Conservation (phyloP, 106 monocot species). For the Dioscorea zingiberensis region DNA sequence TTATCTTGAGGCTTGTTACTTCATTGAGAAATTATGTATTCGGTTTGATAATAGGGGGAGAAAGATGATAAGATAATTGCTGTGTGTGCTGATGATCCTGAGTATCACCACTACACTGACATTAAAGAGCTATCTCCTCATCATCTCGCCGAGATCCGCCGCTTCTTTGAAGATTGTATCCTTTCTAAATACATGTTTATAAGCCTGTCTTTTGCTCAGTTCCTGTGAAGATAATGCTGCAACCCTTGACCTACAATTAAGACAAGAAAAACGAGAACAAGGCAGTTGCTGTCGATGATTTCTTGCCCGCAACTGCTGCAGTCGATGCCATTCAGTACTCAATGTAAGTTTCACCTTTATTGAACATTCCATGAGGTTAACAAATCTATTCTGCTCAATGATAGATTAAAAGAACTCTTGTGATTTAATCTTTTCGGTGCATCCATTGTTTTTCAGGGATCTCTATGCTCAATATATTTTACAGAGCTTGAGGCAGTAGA, state of each 20-base stretch:
- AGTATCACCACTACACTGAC: conserved; percentile 10
- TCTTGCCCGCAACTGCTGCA: conserved; percentile 4
- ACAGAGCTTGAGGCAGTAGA: conserved; percentile 14
- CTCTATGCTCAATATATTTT: conserved; percentile 12
- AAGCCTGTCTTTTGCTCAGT: not conserved
- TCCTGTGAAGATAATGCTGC: not conserved
- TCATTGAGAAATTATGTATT: not conserved
- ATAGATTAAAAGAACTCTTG: not conserved
- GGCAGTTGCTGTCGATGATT: conserved; percentile 5
- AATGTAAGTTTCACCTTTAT: not conserved
- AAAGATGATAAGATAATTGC: conserved; percentile 18
- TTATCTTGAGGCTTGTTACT: not conserved
- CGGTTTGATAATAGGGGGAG: conserved; percentile 9
- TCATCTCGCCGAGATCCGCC: conserved; percentile 1
- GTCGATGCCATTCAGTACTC: conserved; percentile 9
- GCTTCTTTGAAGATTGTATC: conserved; percentile 20
- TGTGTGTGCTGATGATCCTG: conserved; percentile 12
- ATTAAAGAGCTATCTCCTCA: conserved; percentile 12
- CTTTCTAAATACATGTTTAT: not conserved
- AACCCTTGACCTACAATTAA: conserved; percentile 2
- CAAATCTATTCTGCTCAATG: not conserved
- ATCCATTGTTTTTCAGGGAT: not conserved
- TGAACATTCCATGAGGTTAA: not conserved
- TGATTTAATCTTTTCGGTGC: no score
- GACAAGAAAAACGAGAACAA: conserved; percentile 16